Conservation (phyloP, 2,329 filamentous ascomycete genomes). For the Herpotrichia juniperi region DNA sequence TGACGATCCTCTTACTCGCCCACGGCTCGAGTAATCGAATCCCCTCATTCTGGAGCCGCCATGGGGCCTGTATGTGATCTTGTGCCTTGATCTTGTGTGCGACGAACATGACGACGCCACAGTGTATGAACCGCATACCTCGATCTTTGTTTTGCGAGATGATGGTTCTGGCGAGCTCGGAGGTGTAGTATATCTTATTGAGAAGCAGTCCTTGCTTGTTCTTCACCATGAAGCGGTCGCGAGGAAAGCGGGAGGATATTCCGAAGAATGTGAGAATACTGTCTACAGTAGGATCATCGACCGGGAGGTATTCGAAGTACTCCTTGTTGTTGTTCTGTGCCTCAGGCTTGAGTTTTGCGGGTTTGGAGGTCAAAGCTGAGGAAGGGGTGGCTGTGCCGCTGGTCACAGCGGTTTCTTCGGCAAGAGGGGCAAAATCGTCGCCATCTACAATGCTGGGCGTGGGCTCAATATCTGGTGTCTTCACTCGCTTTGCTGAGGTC, state of each 20-base stretch:
- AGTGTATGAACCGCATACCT: conserved; percentile 94
- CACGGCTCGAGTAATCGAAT: conserved; percentile 90
- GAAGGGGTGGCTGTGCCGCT: too few relatives aligned
- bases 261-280: conserved; percentile 85
- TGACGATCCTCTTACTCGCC: conserved; percentile 81
- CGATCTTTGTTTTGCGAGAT: conserved; percentile 85
- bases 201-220: conserved; percentile 87
- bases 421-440: background rate
- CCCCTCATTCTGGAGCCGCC: conserved; percentile 95
- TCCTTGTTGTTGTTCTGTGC: conserved; percentile 70
- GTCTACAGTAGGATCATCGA: conserved; percentile 76
- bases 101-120: conserved; percentile 92
- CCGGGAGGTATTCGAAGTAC: conserved; percentile 87
- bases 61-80: conserved; percentile 87
- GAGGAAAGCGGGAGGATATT: conserved; percentile 81
- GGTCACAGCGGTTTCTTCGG: conserved; percentile 1
- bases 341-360: conserved; percentile 48
- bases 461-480: conserved; percentile 35
- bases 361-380: background rate
- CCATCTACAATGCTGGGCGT: conserved; percentile 12
- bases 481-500: conserved; percentile 38
- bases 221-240: conserved; percentile 92
- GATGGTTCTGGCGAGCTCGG: conserved; percentile 81
- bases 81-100: conserved; percentile 80
- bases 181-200: conserved; percentile 97